Percentiles rank a stretch among this genome's conserved stretches.
These are phyloP conservation scores for Alloteropsis semialata DNA, from an alignment of 176 grass and related monocot species.

Conservation along the genomic window DNA sequence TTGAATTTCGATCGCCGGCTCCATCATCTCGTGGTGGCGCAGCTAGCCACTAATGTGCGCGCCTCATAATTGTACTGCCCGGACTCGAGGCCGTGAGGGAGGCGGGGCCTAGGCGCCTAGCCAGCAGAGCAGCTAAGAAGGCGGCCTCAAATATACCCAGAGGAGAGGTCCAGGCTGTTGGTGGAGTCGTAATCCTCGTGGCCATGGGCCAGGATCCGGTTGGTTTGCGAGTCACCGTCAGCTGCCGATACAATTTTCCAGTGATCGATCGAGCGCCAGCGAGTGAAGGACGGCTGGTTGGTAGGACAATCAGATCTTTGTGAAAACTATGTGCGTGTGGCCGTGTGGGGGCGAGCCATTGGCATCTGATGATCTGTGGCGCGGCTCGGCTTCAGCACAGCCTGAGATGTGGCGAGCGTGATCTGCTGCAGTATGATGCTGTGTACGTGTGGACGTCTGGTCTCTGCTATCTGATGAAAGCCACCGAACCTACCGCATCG, in stretches of 20 bases:
- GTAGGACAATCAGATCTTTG: conserved; percentile 23
- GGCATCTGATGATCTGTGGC: neutral
- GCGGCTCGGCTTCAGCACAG: neutral
- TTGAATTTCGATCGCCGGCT: neutral
- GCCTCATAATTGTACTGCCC: conserved; percentile 27
- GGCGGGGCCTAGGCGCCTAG: neutral
- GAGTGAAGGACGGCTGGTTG: conserved; percentile 7
- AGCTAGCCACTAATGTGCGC: neutral
- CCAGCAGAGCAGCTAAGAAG: neutral
- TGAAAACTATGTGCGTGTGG: conserved; percentile 16
- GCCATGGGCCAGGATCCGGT: conserved; percentile 33
- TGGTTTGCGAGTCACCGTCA: conserved; percentile 37
- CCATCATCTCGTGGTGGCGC: neutral
- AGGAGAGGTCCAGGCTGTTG: conserved; percentile 41
- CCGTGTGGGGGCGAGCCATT: neutral
- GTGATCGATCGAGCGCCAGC: neutral
- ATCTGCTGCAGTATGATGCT: neutral
- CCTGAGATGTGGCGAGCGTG: neutral
- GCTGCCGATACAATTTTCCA: neutral
- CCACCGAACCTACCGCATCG: conserved; percentile 5
- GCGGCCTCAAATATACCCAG: neutral
- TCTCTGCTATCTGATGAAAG: neutral
- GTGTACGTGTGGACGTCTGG: neutral
- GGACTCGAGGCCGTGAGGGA: neutral
- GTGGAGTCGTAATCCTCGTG: neutral